Base-by-base conservation (phyloP, 2,329 filamentous ascomycete genomes). In the Fusarium chaquense region DNA sequence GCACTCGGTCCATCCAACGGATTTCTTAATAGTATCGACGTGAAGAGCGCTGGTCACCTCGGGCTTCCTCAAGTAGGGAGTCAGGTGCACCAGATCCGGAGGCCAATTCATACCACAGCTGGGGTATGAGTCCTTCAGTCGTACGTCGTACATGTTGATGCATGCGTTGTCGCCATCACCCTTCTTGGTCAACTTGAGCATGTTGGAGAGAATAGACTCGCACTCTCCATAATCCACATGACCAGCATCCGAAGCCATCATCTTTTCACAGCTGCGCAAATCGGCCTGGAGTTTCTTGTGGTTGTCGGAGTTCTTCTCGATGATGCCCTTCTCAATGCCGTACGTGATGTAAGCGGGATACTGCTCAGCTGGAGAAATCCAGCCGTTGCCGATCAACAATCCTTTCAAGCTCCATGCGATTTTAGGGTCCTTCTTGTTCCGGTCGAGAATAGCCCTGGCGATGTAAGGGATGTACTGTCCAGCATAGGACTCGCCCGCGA, bases 51-150 rank as follows among this genome's bases (percentile, higher is more conserved):
- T 76, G 28, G 88, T 84, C 16, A 99, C 96, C 49, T 97, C 93
- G n/a, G 84, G 76, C 59, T 90, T 90, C 61, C 93, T 91, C 54
- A 99, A 87, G 79, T 98, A 99, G 0, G 94, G 93, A 8, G 89
- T 93, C 24, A 99, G 87, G 51, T 87, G 78, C 47, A 81, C 80
- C 75, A 99, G 84, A 81, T 99, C 96, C 69, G 94, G 92, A 33
- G 96, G 96, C 97, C 97, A 99, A 82, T 94, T 95, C 94, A 97
- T 97, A 72, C 96, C 96, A 79, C 96, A 99, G 67, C 90, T 91
- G 6, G 93, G 91, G 79, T 88, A 93, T 9, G 83, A 83, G 79
- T 99, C 96, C 69, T 85, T 90, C 47, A 98, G 86, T 47, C 95
- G 93, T 55, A 98, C 87, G 78, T 99, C 96, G 80, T 99, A 99